These are phyloP conservation scores for Cordyceps pruinosa DNA, from an alignment of 2,329 filamentous ascomycete species.

Conservation along the genomic window DNA sequence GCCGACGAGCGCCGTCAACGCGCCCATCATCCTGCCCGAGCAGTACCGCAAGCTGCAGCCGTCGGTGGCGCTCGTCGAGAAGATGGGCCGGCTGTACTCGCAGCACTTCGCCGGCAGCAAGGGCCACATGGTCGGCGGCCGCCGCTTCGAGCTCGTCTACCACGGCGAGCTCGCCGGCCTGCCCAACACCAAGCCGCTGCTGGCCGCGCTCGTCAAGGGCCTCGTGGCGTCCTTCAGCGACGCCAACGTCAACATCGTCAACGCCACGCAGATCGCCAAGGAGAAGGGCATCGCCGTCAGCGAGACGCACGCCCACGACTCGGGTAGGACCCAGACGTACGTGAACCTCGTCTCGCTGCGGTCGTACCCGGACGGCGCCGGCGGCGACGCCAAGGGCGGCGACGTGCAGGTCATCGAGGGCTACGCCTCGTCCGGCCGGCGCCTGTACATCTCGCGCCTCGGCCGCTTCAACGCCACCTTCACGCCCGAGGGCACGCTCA, in stretches of 20 bases:
- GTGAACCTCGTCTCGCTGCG: constrained; percentile 65
- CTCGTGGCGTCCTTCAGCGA: constrained; percentile 63
- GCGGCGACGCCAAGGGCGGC: constrained; percentile 18
- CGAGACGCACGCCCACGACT: constrained; percentile 60
- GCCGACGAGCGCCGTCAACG: constrained; percentile 72
- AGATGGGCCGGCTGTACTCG: constrained; percentile 72
- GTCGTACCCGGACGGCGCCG: constrained; percentile 34
- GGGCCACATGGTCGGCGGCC: constrained; percentile 47
- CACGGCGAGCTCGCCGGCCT: constrained; percentile 66
- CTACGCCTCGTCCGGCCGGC: constrained; percentile 53
- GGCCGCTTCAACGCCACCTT: constrained; percentile 70
- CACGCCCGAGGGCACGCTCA: constrained; percentile 62
- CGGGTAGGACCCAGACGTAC: constrained; percentile 52
- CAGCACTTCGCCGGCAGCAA: constrained; percentile 56
- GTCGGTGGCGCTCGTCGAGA: constrained; percentile 69
- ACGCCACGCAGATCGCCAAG: constrained; percentile 66
- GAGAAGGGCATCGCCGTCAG: constrained; percentile 73
- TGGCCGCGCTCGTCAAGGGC: constrained; percentile 72
- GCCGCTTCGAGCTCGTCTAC: constrained; percentile 69
- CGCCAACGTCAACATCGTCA: constrained; percentile 73
- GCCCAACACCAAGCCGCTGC: constrained; percentile 69
- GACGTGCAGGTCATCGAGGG: constrained; percentile 49
- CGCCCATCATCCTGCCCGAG: constrained; percentile 72
- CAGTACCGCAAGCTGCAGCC: constrained; percentile 73
- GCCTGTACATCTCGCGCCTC: constrained; percentile 63